These are phyloP conservation scores for Podila verticillata DNA, from an alignment of 192 early-diverging fungal species.

Conservation along the genomic window DNA sequence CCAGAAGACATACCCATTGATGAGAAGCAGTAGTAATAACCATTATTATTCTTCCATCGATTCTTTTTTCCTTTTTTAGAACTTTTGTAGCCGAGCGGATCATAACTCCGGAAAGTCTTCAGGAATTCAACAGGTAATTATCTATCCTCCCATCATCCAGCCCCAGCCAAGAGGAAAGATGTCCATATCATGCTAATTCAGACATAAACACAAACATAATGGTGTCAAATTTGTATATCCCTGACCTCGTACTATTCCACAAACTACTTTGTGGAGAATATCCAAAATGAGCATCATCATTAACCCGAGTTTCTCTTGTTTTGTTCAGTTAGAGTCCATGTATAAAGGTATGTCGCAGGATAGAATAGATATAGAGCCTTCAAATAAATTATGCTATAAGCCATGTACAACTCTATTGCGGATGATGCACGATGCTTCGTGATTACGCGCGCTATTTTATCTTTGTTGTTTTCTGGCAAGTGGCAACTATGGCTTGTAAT, in stretches of 20 bases:
- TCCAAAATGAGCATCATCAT: too few relatives aligned
- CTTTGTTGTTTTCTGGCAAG: too few relatives aligned
- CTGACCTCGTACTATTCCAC: not conserved
- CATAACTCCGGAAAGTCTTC: not conserved
- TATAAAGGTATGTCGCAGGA: too few relatives aligned
- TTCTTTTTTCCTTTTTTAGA: not conserved
- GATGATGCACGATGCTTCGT: too few relatives aligned
- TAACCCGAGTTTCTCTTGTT: not conserved
- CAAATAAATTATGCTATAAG: too few relatives aligned
- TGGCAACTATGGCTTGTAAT: too few relatives aligned
- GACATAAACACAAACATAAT: slow-evolving; percentile 6
- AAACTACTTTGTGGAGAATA: not conserved
- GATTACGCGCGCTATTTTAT: too few relatives aligned
- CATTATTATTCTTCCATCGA: not conserved
- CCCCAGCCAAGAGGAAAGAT: not conserved
- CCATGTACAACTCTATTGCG: too few relatives aligned
- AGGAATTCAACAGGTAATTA: not conserved
- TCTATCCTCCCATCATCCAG: not conserved
- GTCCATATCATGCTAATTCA: slow-evolving; percentile 5
- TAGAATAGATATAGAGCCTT: too few relatives aligned
- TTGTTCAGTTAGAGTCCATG: too few relatives aligned
- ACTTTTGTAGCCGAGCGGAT: not conserved
- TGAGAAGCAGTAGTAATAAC: not conserved
- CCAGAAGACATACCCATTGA: not conserved
- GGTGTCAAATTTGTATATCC: not conserved